phyloP scores from a whole-genome alignment of 305 asterid species.

The Rubia balearica region DNA sequence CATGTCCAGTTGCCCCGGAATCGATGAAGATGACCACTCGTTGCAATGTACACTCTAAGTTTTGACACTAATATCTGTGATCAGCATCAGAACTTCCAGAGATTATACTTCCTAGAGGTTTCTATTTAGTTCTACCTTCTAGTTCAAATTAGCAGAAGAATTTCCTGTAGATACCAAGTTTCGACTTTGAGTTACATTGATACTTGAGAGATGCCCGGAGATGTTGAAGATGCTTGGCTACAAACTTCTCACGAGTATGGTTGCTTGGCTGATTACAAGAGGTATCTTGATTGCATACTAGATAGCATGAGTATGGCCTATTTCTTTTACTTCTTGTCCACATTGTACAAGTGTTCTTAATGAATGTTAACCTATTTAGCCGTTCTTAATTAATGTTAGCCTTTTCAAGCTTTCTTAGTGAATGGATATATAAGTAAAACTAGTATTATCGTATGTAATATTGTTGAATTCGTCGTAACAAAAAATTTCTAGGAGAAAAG shows the following conservation, averaged over 20 bases:
- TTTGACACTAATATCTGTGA: background rate
- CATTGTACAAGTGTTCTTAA: too few species aligned
- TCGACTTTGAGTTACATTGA: background rate
- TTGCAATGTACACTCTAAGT: background rate
- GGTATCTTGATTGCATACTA: background rate
- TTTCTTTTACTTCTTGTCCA: background rate
- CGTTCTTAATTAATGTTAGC: too few species aligned
- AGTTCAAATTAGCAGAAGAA: background rate
- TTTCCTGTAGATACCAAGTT: background rate
- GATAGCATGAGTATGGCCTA: background rate
- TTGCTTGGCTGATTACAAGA: background rate
- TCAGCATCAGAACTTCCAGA: background rate
- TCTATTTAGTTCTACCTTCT: background rate
- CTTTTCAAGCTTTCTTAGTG: too few species aligned
- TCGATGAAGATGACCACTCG: conserved; percentile 73
- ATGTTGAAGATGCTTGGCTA: background rate
- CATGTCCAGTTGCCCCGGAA: conserved; percentile 59
- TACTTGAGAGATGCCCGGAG: background rate
- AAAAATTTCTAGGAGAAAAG: too few species aligned
- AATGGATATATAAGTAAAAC: too few species aligned
- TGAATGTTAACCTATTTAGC: too few species aligned
- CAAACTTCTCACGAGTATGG: background rate
- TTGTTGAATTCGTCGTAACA: too few species aligned
- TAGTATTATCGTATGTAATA: too few species aligned
- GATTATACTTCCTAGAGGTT: background rate